Evolutionary conservation across 495 filamentous ascomycete genomes (phyloP).

Genomic region (Neurospora cerealis): DNA sequence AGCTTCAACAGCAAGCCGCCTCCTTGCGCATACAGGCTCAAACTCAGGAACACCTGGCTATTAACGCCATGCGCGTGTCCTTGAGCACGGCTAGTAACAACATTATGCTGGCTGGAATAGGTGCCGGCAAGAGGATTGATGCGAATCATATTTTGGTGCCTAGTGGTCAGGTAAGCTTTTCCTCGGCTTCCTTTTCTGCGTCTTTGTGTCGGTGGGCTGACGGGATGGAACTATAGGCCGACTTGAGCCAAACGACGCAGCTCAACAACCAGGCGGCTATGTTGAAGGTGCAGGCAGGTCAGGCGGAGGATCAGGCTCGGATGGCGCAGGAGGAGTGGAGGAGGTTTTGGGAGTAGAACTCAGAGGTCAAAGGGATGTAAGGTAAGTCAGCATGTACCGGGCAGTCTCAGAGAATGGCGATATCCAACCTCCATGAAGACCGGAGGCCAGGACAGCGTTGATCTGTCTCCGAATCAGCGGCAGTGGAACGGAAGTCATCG

Average conservation of each 20-base stretch:
- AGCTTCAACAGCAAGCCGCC: conserved; percentile 1
- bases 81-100: conserved; percentile 2
- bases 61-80: background rate
- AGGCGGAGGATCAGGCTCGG: conserved; percentile 1
- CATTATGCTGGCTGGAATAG: conserved; percentile 5
- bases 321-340: conserved; percentile 8
- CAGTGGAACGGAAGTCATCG: too few relatives aligned
- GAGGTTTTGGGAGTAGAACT: conserved; percentile 4
- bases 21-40: background rate
- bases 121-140: conserved; percentile 3
- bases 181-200: background rate
- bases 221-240: background rate
- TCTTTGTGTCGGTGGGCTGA: background rate
- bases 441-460: too few relatives aligned
- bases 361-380: too few relatives aligned
- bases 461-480: too few relatives aligned
- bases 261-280: conserved; percentile 9
- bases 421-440: too few relatives aligned
- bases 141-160: background rate
- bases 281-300: conserved; percentile 7
- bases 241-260: conserved; percentile 8
- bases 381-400: too few relatives aligned
- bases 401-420: too few relatives aligned
- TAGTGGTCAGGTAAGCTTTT: conserved; percentile 1
- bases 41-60: conserved; percentile 4